Percentiles rank a stretch among this genome's conserved stretches.
Conservation (phyloP, 1,284 basidiomycete genomes). For the Peniophora sp. region DNA sequence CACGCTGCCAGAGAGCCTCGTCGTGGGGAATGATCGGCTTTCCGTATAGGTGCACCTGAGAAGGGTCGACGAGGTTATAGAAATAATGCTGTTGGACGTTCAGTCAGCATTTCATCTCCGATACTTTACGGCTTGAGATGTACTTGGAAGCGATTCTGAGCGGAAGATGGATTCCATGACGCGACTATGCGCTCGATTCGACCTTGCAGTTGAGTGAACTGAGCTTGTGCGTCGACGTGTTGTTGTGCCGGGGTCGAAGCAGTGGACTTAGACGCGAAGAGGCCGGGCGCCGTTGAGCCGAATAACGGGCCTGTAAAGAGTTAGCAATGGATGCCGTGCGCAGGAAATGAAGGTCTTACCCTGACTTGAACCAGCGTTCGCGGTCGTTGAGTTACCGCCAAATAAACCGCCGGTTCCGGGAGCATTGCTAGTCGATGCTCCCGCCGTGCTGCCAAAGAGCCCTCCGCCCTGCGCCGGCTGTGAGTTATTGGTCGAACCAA, state of each 20-base stretch:
- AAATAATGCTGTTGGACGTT: conserved; percentile 56
- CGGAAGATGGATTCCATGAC: conserved; percentile 67
- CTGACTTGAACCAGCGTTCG: conserved; percentile 11
- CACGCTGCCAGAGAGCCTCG: conserved; percentile 76
- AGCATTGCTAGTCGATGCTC: conserved; percentile 3
- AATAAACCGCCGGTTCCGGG: conserved; percentile 16
- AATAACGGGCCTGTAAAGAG: conserved; percentile 26
- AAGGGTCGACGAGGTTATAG: conserved; percentile 81
- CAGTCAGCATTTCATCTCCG: conserved; percentile 4
- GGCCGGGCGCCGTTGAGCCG: conserved; percentile 22
- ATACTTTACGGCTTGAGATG: conserved; percentile 13
- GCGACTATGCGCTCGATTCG: conserved; percentile 61
- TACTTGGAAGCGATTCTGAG: conserved; percentile 79
- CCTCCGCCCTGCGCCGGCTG: conserved; percentile 19
- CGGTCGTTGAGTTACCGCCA: conserved; percentile 15
- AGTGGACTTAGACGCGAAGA: conserved; percentile 19
- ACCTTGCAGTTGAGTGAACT: conserved; percentile 49
- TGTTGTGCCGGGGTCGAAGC: conserved; percentile 30
- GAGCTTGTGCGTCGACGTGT: conserved; percentile 51
- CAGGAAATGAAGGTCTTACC: conserved; percentile 10
- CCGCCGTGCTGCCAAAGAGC: conserved; percentile 11
- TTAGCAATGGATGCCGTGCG: conserved; percentile 19
- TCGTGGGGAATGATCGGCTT: conserved; percentile 70
- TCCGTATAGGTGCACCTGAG: conserved; percentile 61
- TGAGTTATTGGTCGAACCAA: conserved; percentile 16